phyloP scores from a whole-genome alignment of 768 basidiomycete species.

The Macrolepiota dolichaula region DNA sequence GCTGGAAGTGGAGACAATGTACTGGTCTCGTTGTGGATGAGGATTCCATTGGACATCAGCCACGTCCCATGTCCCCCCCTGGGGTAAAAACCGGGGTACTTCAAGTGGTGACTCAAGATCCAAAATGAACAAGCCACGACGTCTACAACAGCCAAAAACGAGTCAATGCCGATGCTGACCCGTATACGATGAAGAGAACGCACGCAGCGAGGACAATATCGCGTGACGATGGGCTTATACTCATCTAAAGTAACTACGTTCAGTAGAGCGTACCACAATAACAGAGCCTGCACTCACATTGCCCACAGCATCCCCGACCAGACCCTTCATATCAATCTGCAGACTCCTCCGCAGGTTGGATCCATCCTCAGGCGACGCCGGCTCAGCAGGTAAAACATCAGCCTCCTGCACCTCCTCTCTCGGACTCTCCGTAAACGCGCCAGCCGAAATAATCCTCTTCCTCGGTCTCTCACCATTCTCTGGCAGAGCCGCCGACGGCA shows the following conservation, averaged over 20 bases:
- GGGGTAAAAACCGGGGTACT: constrained; percentile 90
- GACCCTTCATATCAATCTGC: constrained; percentile 75
- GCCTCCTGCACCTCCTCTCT: constrained; percentile 2
- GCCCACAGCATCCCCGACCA: constrained; percentile 81
- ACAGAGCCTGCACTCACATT: constrained; percentile 53
- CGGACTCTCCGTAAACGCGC: constrained; percentile 1
- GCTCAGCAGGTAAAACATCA: constrained; percentile 10
- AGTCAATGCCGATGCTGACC: background rate
- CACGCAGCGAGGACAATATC: constrained; percentile 91
- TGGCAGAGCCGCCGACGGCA: background rate
- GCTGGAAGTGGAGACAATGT: constrained; percentile 84
- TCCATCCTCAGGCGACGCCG: constrained; percentile 49
- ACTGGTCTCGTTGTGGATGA: constrained; percentile 68
- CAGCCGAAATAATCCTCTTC: constrained; percentile 6
- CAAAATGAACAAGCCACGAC: constrained; percentile 92
- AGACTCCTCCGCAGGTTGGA: constrained; percentile 56
- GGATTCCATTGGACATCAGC: constrained; percentile 94
- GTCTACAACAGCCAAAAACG: constrained; percentile 31
- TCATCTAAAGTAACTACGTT: constrained; percentile 55
- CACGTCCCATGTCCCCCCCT: constrained; percentile 96
- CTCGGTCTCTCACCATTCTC: constrained; percentile 6
- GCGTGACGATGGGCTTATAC: constrained; percentile 82
- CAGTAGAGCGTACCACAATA: background rate
- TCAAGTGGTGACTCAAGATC: constrained; percentile 86
- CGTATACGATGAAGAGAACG: constrained; percentile 20